Conservation (phyloP, 2,329 filamentous ascomycete genomes). For the Stagonosporopsis vannaccii region DNA sequence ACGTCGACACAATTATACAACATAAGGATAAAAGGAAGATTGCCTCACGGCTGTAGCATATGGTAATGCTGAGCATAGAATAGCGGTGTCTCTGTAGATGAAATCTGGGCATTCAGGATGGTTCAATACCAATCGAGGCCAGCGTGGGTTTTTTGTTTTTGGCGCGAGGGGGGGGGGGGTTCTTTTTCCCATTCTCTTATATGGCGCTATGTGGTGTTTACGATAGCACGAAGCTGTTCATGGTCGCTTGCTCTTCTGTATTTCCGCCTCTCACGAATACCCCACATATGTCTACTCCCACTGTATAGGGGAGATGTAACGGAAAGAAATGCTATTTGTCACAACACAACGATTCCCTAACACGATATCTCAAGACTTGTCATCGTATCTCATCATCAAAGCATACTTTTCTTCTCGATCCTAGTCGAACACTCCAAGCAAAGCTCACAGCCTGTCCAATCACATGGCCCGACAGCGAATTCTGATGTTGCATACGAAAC, state of each 20-base stretch:
- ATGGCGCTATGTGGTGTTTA: conserved; percentile 3
- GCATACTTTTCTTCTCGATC: background rate
- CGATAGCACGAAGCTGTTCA: conserved; percentile 1
- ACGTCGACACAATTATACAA: background rate
- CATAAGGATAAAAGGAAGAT: background rate
- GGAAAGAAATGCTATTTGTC: conserved; percentile 4
- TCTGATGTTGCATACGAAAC: conserved; percentile 7
- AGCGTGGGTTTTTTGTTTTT: conserved; percentile 25
- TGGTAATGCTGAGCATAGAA: conserved; percentile 6
- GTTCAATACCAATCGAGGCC: conserved; percentile 29
- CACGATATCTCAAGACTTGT: background rate
- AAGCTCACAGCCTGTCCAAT: background rate
- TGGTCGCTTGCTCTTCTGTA: conserved; percentile 7
- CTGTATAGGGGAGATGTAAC: conserved; percentile 5
- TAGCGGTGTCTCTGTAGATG: background rate
- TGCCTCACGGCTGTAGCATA: conserved; percentile 5
- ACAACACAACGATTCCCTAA: background rate
- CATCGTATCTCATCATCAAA: background rate
- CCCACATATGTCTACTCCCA: conserved; percentile 16
- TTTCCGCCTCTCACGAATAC: conserved; percentile 6
- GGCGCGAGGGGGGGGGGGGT: too few species aligned
- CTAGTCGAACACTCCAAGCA: background rate
- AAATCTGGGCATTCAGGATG: conserved; percentile 12
- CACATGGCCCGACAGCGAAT: background rate
- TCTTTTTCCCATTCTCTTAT: background rate